Base-by-base conservation (phyloP, 1,139 yeast genomes). In the Wickerhamomyces sp. region DNA sequence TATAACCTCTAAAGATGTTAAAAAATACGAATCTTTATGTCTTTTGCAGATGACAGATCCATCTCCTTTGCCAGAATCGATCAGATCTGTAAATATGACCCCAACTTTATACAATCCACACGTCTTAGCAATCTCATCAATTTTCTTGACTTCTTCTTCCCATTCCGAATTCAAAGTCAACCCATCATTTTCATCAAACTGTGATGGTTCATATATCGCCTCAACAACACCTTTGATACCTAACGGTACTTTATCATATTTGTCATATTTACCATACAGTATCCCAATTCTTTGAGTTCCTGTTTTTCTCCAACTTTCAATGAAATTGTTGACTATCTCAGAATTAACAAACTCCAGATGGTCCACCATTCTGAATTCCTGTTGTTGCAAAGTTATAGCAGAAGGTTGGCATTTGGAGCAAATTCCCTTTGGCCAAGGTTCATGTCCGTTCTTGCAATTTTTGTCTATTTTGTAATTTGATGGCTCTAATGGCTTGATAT, bases 401-500 rank as follows among this genome's bases (percentile, higher is more conserved):
- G 96, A 80, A 1, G 98, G 97, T 61, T 90, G 97, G 61, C 98
- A 92, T 60, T 89, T 88, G n/a, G 96, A 84, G 58, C 98, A 92
- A 48, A 92, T 89, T 1, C 97, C 97, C 40, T 70, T 74, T 1
- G 98, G 97, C 84, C 95, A 90, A 7, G 96, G 92, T 35, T 82
- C 78, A 61, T 92, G 98, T 0, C 96, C 96, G 32, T 78, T 72
- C 1, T 73, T 74, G 57, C 97, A 89, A 13, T 72, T 64, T 45
- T 73, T 70, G 45, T 77, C 70, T 25, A 92, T 86, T 35, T 57
- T 55, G 60, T 74, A 92, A 52, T 79, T 68, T 1, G 94, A 87
- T 52, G 81, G 85, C 24, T 79, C 75, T 42, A 92, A 65, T 1
- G 96, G 96, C 1, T 94, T 78, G 51, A 88, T 83, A 54, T 86